Percentiles rank a stretch among this genome's conserved stretches.
phyloP scores from a whole-genome alignment of 495 filamentous ascomycete species.

The Lophium mytilinum region DNA sequence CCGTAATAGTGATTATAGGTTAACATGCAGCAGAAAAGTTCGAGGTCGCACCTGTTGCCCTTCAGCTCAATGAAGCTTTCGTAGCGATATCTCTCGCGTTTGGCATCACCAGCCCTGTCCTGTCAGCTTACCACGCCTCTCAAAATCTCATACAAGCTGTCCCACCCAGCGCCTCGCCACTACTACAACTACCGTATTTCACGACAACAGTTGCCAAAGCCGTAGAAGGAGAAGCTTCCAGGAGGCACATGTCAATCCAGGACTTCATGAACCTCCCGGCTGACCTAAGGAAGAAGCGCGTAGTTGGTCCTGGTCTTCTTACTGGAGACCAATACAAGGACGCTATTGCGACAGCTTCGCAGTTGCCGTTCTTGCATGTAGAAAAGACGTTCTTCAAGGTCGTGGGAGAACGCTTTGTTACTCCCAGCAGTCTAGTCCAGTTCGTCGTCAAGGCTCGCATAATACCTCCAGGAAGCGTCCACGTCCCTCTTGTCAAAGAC shows the following conservation, averaged over 20 bases:
- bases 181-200: slow-evolving; percentile 87
- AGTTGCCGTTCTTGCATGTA: slow-evolving; percentile 74
- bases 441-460: slow-evolving; percentile 94
- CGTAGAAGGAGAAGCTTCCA: slow-evolving; percentile 64
- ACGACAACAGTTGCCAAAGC: slow-evolving; percentile 64
- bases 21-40: slow-evolving; percentile 46
- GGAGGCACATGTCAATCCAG: slow-evolving; percentile 70
- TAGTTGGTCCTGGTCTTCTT: slow-evolving; percentile 61
- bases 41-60: slow-evolving; percentile 77
- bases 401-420: slow-evolving; percentile 83
- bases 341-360: slow-evolving; percentile 65
- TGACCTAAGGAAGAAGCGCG: slow-evolving; percentile 58
- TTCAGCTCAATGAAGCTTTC: slow-evolving; percentile 77
- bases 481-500: slow-evolving; percentile 64
- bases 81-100: slow-evolving; percentile 79
- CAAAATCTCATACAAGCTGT: slow-evolving; percentile 88
- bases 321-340: slow-evolving; percentile 67
- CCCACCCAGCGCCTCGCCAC: slow-evolving; percentile 71
- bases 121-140: slow-evolving; percentile 71
- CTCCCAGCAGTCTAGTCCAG: slow-evolving; percentile 85
- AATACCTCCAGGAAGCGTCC: slow-evolving; percentile 70
- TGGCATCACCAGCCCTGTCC: slow-evolving; percentile 69
- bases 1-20: background rate
- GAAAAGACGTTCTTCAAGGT: slow-evolving; percentile 98
- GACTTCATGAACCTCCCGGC: slow-evolving; percentile 80